phyloP scores from a whole-genome alignment of 441 rosid genomes.

The Melastoma candidum region DNA sequence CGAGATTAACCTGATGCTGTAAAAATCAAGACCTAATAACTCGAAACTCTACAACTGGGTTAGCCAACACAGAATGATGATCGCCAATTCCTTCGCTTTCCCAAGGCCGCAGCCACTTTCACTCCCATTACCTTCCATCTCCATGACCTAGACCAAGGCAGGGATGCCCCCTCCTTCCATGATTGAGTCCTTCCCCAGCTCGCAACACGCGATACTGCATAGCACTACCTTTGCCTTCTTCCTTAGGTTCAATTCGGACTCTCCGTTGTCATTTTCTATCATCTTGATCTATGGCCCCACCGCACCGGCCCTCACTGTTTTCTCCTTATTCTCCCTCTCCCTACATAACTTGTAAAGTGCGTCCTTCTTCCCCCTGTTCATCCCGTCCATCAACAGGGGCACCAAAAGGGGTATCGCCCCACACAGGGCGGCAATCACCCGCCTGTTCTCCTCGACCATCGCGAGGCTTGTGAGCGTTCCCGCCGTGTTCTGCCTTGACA shows the following conservation, averaged over 20 bases:
- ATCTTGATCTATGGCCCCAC: constrained; percentile 71
- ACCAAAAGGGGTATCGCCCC: constrained; percentile 86
- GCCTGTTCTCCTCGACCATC: constrained; percentile 65
- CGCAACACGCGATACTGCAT: constrained; percentile 63
- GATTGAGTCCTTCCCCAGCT: constrained; percentile 59
- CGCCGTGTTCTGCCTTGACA: constrained; percentile 85
- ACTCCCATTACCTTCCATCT: constrained; percentile 17
- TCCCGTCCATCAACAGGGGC: constrained; percentile 56
- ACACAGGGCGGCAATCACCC: constrained; percentile 57
- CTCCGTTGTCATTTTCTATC: constrained; percentile 50
- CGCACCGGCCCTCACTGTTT: constrained; percentile 72
- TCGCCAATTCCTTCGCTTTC: constrained; percentile 80
- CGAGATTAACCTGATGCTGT: no score
- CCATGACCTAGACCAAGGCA: constrained; percentile 79
- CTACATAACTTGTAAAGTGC: constrained; percentile 83
- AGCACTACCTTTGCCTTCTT: constrained; percentile 92
- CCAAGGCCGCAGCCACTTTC: constrained; percentile 31
- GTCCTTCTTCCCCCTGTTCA: constrained; percentile 71
- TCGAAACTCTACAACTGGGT: no score
- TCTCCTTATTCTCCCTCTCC: constrained; percentile 64
- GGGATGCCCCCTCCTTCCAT: constrained; percentile 81
- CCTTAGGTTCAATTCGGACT: constrained; percentile 39
- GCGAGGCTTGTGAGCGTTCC: constrained; percentile 77
- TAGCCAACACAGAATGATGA: constrained; percentile 33
- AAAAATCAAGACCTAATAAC: no score